Percentiles rank a stretch among this genome's conserved stretches.
Evolutionary conservation across 306 rosid genomes (phyloP).

Genomic region (Sphenostylis stenocarpa): DNA sequence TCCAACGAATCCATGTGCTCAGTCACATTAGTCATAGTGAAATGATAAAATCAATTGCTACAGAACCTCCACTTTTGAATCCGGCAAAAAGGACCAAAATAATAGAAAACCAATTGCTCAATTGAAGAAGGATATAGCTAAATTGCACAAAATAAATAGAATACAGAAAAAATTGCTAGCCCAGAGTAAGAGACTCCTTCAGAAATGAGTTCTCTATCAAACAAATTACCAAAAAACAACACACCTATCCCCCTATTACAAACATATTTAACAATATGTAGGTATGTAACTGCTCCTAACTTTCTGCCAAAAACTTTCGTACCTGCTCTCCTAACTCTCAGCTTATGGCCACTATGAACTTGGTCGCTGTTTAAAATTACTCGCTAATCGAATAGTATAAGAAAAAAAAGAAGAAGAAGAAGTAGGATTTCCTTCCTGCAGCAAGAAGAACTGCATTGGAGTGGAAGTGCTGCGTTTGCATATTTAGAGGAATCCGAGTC

Average conservation of each 20-base stretch:
- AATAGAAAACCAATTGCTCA: not conserved
- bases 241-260: not conserved
- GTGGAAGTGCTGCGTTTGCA: not conserved
- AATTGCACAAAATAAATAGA: not conserved
- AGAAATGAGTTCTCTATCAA: not conserved
- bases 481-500: not conserved
- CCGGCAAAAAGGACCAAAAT: not conserved
- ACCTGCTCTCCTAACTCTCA: not conserved
- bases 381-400: not conserved
- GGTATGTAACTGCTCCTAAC: not conserved
- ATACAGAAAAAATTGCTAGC: not conserved
- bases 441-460: constrained; percentile 9
- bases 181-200: not conserved
- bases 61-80: not conserved
- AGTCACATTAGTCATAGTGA: not conserved
- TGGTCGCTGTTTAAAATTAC: not conserved
- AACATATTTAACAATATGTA: not conserved
- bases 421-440: not conserved
- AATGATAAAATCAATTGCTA: not conserved
- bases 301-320: not conserved
- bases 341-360: not conserved
- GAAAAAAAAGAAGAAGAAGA: not conserved
- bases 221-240: not conserved
- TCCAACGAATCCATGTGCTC: not conserved
- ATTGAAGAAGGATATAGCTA: not conserved